These are phyloP conservation scores for Suillus cothurnatus DNA, from an alignment of 768 basidiomycete genomes.

Conservation along the genomic window DNA sequence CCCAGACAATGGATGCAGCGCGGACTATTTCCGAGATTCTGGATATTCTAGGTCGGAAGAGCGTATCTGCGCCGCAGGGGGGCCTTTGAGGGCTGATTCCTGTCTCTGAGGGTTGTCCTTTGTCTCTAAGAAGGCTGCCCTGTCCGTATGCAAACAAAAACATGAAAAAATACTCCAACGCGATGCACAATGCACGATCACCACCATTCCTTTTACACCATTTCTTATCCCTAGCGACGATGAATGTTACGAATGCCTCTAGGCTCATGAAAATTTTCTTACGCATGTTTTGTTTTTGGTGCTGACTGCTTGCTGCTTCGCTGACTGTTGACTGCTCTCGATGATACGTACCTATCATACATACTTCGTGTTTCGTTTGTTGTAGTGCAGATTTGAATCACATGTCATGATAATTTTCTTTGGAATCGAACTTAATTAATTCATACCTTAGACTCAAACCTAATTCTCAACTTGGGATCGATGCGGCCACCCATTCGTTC, in stretches of 20 bases:
- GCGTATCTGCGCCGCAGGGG: conserved; percentile 15
- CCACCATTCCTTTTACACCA: conserved; percentile 1
- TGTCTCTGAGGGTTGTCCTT: not conserved
- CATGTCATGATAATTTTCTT: conserved; percentile 1
- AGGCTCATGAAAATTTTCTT: conserved; percentile 3
- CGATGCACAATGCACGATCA: not conserved
- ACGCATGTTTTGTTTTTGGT: not conserved
- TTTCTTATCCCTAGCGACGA: conserved; percentile 7
- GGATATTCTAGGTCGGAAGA: conserved; percentile 60
- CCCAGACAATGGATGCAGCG: conserved; percentile 66
- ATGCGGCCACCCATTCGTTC: not conserved
- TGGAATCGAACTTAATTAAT: too few relatives aligned
- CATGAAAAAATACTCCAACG: conserved; percentile 1
- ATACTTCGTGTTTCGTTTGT: not conserved
- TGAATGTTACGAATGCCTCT: conserved; percentile 8
- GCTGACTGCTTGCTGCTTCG: not conserved
- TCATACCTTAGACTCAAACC: not conserved
- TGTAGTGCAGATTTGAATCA: conserved; percentile 4
- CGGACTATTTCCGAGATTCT: conserved; percentile 76
- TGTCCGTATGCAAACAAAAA: not conserved
- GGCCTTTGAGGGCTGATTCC: not conserved
- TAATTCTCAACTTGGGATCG: not conserved
- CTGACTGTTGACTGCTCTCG: not conserved
- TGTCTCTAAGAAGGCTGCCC: not conserved
- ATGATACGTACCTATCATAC: not conserved